Evolutionary conservation across 2,329 filamentous ascomycete genomes (phyloP).

Genomic region (Penicillium verrucosum): DNA sequence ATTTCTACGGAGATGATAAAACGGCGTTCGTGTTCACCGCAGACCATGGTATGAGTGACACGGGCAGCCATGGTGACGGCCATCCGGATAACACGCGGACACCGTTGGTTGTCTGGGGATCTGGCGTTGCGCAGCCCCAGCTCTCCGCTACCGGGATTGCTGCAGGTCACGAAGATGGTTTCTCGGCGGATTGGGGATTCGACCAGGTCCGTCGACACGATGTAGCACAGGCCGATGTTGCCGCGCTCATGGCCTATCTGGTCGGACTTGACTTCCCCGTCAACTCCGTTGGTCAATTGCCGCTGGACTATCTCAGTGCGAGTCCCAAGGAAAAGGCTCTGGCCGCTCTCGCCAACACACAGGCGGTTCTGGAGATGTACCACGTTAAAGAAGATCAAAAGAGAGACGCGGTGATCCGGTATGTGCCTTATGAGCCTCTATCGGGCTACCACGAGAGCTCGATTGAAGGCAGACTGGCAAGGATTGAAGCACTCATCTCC

Average conservation of each 20-base stretch:
- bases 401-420: constrained; percentile 69
- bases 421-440: constrained; percentile 70
- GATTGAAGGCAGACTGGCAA: constrained; percentile 63
- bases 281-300: constrained; percentile 92
- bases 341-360: constrained; percentile 78
- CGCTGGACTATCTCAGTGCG: constrained; percentile 75
- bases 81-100: constrained; percentile 97
- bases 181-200: constrained; percentile 85
- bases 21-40: constrained; percentile 97
- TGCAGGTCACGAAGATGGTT: constrained; percentile 79
- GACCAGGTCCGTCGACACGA: constrained; percentile 80
- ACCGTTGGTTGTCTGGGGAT: constrained; percentile 88
- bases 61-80: constrained; percentile 97
- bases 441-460: constrained; percentile 58
- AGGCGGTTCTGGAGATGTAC: constrained; percentile 92
- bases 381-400: constrained; percentile 88
- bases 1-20: constrained; percentile 79
- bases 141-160: constrained; percentile 56
- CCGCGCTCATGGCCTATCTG: constrained; percentile 91
- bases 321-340: constrained; percentile 73
- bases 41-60: constrained; percentile 98
- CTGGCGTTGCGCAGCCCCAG: constrained; percentile 76
- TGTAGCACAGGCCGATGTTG: constrained; percentile 89
- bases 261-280: constrained; percentile 85
- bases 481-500: constrained; percentile 67